Conservation (phyloP, 345 rosid species). For the Physaria fendleri region DNA sequence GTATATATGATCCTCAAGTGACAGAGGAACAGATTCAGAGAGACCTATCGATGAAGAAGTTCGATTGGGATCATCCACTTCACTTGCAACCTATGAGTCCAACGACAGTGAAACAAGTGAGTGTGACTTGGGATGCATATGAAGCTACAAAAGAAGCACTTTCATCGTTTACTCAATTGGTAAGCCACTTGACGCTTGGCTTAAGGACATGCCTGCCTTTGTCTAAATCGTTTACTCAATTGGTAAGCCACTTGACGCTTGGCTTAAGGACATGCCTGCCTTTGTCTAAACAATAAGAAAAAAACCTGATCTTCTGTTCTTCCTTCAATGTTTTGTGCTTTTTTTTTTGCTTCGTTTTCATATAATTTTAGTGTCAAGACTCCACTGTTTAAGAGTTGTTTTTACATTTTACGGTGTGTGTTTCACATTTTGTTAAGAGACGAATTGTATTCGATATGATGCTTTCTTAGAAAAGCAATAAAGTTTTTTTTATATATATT, state of each 20-base stretch:
- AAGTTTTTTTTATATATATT: background rate
- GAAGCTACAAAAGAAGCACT: constrained; percentile 75
- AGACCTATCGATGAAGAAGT: constrained; percentile 84
- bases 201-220: constrained; percentile 38
- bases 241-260: constrained; percentile 32
- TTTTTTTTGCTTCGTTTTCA: background rate
- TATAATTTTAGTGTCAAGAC: constrained; percentile 6
- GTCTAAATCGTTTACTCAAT: constrained; percentile 57
- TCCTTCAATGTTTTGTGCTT: background rate
- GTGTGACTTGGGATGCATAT: constrained; percentile 74
- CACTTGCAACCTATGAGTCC: constrained; percentile 95
- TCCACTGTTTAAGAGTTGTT: background rate
- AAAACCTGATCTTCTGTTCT: background rate
- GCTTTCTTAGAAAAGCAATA: constrained; percentile 7
- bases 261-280: constrained; percentile 40
- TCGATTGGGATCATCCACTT: constrained; percentile 92
- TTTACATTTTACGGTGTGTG: background rate
- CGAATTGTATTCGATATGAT: background rate
- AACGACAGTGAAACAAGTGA: constrained; percentile 71
- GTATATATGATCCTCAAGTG: constrained; percentile 89
- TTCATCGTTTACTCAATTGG: constrained; percentile 66
- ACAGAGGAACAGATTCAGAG: constrained; percentile 84
- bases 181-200: constrained; percentile 32
- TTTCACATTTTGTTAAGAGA: background rate
- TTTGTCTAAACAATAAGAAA: constrained; percentile 12